Evolutionary conservation across 169 alveolate genomes (phyloP), one percentile per base, ranked within the genome.

Genomic region (Eimeria falciformis): DNA sequence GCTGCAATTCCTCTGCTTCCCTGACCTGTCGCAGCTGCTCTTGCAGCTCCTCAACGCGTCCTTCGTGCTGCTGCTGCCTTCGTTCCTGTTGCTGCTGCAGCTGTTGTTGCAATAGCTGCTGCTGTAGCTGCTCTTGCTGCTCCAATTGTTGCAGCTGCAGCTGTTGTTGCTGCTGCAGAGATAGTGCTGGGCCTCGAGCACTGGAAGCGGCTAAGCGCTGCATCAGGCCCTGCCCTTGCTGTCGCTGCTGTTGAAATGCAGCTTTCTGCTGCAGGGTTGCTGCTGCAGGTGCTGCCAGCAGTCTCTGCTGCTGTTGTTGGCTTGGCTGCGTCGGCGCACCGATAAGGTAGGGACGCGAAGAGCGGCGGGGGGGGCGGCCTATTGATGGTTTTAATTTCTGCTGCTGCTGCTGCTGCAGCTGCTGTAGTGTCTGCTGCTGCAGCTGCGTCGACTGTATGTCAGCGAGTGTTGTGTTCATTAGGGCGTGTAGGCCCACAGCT

Each of bases 331-430:
- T 21, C 50, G 29, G 50, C 5, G 29, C 23, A 5, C 25, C 83
- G 4, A 71, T 29, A 11, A 71, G 83, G 17, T 71, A 3, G 0
- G 83, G 83, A 21, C 83, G 53, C 5, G 83, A 71, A 21, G 83
- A 71, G 2, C 83, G 58, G 3, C 83, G 21, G 17, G 83, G 83
- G 56, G 83, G 83, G 9, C 83, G 29, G 37, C 83, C 83, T 29
- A 71, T 37, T 37, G 83, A 71, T 25, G 29, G 83, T 18, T 18
- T 71, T 5, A 29, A 56, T 14, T 11, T 5, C 83, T 71, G 83
- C 83, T 71, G 83, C 83, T 29, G 83, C 83, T 71, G 83, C 83
- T 71, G 83, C 83, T 71, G 83, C n/a, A n/a, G 62, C 83, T 71
- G 83, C 83, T 29, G 83, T 56, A 37, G 82, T 27, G 29, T 50